Evolutionary conservation across 192 early-diverging fungal genomes (phyloP).

Genomic region (Pilaira anomala): DNA sequence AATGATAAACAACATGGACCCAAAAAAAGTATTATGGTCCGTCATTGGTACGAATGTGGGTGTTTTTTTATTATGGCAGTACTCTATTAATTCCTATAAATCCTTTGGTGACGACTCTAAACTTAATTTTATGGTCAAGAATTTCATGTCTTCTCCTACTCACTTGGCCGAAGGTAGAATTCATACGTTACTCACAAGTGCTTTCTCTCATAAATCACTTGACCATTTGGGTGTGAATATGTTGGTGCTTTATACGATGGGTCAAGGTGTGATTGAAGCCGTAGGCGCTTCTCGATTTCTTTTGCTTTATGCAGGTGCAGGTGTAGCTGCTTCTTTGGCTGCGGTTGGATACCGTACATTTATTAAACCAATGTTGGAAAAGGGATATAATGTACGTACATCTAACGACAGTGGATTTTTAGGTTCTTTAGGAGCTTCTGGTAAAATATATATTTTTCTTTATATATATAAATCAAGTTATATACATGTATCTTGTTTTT

Average conservation of each 20-base stretch:
- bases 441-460: conserved; percentile 9
- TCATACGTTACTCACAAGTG: conserved; percentile 45
- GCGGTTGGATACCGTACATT: conserved; percentile 38
- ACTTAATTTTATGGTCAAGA: conserved; percentile 40
- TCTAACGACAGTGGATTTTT: conserved; percentile 16
- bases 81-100: conserved; percentile 36
- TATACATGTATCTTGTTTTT: not conserved
- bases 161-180: conserved; percentile 35
- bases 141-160: conserved; percentile 42
- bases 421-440: conserved; percentile 49
- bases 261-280: conserved; percentile 38
- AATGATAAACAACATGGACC: conserved; percentile 21
- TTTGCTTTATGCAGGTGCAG: conserved; percentile 40
- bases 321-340: conserved; percentile 35
- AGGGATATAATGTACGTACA: not conserved
- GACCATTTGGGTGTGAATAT: conserved; percentile 49
- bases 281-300: conserved; percentile 45
- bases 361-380: conserved; percentile 36
- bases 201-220: conserved; percentile 43
- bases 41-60: conserved; percentile 42
- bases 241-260: conserved; percentile 47
- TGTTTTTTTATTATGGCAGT: conserved; percentile 49
- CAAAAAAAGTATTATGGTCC: conserved; percentile 37
- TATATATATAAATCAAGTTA: not conserved
- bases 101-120: conserved; percentile 40